Percentiles rank a stretch among this genome's conserved stretches.
Evolutionary conservation across 2,329 filamentous ascomycete species (phyloP).

Genomic region (Alternaria arborescens): DNA sequence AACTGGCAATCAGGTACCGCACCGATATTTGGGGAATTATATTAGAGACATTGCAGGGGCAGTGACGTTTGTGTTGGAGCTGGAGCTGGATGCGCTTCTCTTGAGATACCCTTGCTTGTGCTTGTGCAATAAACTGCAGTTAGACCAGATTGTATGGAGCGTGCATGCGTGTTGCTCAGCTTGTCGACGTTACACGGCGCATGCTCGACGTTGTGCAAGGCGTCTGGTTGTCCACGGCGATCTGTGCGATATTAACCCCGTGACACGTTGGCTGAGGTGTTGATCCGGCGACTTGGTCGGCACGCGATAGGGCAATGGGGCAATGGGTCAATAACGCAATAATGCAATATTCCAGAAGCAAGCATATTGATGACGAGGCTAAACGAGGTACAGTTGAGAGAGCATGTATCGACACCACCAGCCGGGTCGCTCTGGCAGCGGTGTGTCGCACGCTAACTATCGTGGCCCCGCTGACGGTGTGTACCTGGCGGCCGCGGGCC

Average conservation of each 20-base stretch:
- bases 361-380: conserved; percentile 5
- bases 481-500: conserved; percentile 25
- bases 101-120: conserved; percentile 43
- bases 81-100: conserved; percentile 21
- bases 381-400: background rate
- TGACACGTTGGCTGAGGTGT: conserved; percentile 23
- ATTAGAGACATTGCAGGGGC: conserved; percentile 5
- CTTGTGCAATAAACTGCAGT: conserved; percentile 18
- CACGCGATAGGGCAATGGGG: background rate
- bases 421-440: conserved; percentile 23
- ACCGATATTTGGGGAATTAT: conserved; percentile 2
- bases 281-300: conserved; percentile 19
- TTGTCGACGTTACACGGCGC: conserved; percentile 31
- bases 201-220: conserved; percentile 34
- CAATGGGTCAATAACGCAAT: background rate
- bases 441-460: conserved; percentile 34
- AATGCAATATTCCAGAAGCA: conserved; percentile 22
- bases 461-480: conserved; percentile 20
- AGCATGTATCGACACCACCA: conserved; percentile 9
- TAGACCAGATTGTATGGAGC: conserved; percentile 25
- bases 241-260: conserved; percentile 24
- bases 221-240: conserved; percentile 16
- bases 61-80: conserved; percentile 12
- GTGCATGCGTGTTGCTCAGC: conserved; percentile 24
- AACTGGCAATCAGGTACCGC: background rate